Percentiles rank a stretch among this genome's conserved stretches.
These are phyloP conservation scores for Sphagnum contortum DNA, from an alignment of 225 moss, liverwort and hornwort genomes.

Conservation along the genomic window DNA sequence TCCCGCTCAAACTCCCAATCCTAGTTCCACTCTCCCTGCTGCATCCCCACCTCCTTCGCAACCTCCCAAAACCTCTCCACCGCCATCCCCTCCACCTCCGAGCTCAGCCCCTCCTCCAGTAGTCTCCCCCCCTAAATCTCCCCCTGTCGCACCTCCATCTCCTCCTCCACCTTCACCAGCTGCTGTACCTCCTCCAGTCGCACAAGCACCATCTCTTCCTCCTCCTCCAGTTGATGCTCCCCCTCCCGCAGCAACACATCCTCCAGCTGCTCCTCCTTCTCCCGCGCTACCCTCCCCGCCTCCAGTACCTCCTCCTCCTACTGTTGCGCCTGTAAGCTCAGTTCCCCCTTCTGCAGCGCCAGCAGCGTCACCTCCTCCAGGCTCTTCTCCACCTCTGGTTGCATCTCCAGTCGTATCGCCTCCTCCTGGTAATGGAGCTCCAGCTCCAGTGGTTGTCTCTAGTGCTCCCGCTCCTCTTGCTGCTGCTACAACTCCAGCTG, in stretches of 20 bases:
- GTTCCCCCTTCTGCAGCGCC: too few relatives aligned
- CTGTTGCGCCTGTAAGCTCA: too few relatives aligned
- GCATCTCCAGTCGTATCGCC: not conserved
- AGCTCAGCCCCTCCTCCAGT: not conserved
- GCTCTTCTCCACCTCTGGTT: too few relatives aligned
- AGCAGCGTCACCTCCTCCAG: too few relatives aligned
- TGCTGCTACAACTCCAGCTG: not conserved
- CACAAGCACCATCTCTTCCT: not conserved
- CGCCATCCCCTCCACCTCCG: conserved; percentile 1
- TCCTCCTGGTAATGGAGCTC: not conserved
- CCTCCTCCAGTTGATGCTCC: not conserved
- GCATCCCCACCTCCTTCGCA: not conserved
- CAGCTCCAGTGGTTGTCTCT: not conserved
- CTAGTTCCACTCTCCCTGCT: not conserved
- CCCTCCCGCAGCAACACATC: not conserved
- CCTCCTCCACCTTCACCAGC: too few relatives aligned
- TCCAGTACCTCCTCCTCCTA: too few relatives aligned
- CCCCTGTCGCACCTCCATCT: not conserved
- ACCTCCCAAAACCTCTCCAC: conserved; percentile 4
- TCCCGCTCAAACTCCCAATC: not conserved
- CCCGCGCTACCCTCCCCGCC: too few relatives aligned
- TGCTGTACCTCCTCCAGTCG: not conserved
- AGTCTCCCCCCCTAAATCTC: not conserved
- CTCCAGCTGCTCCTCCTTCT: too few relatives aligned
- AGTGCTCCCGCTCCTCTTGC: conserved; percentile 1